phyloP scores from a whole-genome alignment of 371 early-diverging fungal genomes.

The Conidiobolus incongruus region DNA sequence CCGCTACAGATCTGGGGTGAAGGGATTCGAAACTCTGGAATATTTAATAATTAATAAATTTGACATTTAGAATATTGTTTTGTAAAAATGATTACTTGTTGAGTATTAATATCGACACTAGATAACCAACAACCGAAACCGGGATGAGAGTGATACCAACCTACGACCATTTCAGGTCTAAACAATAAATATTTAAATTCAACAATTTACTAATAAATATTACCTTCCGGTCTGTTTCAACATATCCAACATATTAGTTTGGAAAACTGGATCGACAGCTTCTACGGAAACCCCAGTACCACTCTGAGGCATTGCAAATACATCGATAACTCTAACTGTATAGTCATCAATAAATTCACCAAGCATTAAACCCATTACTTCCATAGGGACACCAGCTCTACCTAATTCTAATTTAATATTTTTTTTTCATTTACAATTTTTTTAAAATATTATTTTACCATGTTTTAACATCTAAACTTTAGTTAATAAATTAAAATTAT shows the following conservation, averaged over 20 bases:
- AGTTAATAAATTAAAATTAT: background rate
- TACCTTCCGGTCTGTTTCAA: conserved; percentile 96
- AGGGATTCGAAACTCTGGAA: conserved; percentile 82
- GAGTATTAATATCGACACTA: conserved; percentile 98
- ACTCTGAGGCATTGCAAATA: conserved; percentile 99
- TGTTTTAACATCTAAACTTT: conserved; percentile 64
- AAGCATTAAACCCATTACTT: conserved; percentile 99
- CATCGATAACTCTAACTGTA: conserved; percentile 98
- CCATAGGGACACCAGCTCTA: conserved; percentile 99
- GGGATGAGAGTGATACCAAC: conserved; percentile 99
- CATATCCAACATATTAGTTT: conserved; percentile 99
- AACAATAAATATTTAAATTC: background rate
- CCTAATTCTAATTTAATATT: too few relatives aligned
- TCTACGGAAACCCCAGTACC: conserved; percentile 99
- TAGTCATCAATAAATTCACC: conserved; percentile 99
- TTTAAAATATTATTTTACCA: conserved; percentile 24
- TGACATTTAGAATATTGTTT: background rate
- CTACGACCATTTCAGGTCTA: conserved; percentile 98
- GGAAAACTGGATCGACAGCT: conserved; percentile 99
- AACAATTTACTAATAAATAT: background rate
- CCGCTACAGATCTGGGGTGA: conserved; percentile 95
- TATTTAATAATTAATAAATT: background rate
- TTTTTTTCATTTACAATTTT: too few relatives aligned
- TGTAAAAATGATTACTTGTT: conserved; percentile 76
- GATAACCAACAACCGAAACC: conserved; percentile 99